phyloP scores from a whole-genome alignment of 2,329 filamentous ascomycete species.

The Fusarium redolens region DNA sequence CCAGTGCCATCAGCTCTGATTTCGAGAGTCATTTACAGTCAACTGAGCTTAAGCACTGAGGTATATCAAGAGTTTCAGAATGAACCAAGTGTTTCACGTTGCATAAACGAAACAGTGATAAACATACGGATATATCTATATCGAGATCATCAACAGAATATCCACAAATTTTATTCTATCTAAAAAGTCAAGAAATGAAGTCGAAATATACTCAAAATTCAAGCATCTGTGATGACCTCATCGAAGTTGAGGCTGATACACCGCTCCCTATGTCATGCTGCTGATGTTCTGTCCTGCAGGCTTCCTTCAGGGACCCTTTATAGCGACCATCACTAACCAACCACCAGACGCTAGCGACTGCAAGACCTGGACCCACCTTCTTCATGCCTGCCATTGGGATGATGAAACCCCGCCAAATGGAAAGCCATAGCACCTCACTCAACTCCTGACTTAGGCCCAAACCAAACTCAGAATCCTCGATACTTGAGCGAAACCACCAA shows the following conservation, averaged over 20 bases:
- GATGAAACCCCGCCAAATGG: conserved; percentile 44
- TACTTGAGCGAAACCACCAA: conserved; percentile 1
- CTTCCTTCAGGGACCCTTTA: background rate
- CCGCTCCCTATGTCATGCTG: conserved; percentile 10
- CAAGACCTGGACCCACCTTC: conserved; percentile 16
- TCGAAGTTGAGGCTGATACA: conserved; percentile 30
- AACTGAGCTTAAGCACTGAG: background rate
- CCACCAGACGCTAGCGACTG: conserved; percentile 18
- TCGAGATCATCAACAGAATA: background rate
- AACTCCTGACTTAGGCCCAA: conserved; percentile 41
- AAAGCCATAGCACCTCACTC: background rate
- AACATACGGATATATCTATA: background rate
- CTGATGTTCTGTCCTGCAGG: background rate
- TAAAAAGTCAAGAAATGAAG: background rate
- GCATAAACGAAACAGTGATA: background rate
- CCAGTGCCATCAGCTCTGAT: background rate
- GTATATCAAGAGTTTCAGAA: background rate
- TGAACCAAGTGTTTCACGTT: conserved; percentile 14
- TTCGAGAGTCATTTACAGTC: background rate
- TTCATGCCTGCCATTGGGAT: conserved; percentile 24
- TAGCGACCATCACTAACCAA: conserved; percentile 34
- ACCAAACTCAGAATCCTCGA: conserved; percentile 21
- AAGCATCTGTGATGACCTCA: conserved; percentile 40
- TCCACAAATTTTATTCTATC: background rate
- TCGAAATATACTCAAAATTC: conserved; percentile 25